Conservation (phyloP, 768 basidiomycete species). For the Tulasnella sp. region DNA sequence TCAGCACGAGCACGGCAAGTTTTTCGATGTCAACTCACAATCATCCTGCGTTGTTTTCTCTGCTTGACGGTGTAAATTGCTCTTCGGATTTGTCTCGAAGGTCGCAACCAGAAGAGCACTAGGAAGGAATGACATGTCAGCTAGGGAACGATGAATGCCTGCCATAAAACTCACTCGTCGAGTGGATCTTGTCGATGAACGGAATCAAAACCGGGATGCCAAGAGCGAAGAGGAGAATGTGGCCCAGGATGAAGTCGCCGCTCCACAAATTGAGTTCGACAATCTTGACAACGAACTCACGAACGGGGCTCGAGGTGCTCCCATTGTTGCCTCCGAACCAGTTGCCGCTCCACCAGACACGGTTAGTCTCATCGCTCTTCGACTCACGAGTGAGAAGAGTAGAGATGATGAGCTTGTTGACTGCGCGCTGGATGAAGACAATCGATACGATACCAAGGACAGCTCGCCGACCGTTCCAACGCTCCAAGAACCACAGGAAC, state of each 20-base stretch:
- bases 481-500: conserved; percentile 94
- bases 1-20: conserved; percentile 16
- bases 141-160: not conserved
- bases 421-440: conserved; percentile 86
- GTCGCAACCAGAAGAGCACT: conserved; percentile 60
- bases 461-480: conserved; percentile 86
- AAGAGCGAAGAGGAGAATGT: conserved; percentile 84
- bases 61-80: conserved; percentile 88
- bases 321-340: conserved; percentile 91
- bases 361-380: conserved; percentile 98
- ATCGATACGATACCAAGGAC: conserved; percentile 89
- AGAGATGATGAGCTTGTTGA: conserved; percentile 91
- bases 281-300: conserved; percentile 96
- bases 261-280: conserved; percentile 94
- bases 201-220: conserved; percentile 85
- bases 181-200: conserved; percentile 86
- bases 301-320: conserved; percentile 93
- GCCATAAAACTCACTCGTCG: conserved; percentile 61
- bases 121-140: conserved; percentile 25
- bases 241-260: conserved; percentile 84
- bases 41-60: conserved; percentile 82
- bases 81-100: conserved; percentile 87
- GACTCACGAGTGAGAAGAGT: conserved; percentile 95
- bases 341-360: conserved; percentile 97
- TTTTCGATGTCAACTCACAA: conserved; percentile 50